Conservation (phyloP, 2,329 filamentous ascomycete species). For the Colletotrichum orbiculare region DNA sequence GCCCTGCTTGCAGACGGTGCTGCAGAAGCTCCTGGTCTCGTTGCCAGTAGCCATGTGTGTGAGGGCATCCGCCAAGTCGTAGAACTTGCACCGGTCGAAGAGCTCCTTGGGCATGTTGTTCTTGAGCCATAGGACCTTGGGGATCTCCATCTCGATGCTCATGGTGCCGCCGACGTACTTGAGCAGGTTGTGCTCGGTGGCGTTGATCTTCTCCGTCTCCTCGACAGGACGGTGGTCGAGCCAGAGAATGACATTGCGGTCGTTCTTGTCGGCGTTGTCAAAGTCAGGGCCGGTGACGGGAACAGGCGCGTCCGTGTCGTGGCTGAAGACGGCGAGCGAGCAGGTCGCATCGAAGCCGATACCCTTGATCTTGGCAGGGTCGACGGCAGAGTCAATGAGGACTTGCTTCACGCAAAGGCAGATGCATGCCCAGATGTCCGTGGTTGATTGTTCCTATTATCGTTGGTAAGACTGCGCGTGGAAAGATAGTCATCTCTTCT, state of each 20-base stretch:
- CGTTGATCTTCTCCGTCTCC: constrained; percentile 94
- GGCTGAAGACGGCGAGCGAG: constrained; percentile 89
- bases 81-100: constrained; percentile 95
- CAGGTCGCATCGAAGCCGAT: constrained; percentile 99
- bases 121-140: constrained; percentile 98
- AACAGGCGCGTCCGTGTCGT: constrained; percentile 90
- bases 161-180: constrained; percentile 97
- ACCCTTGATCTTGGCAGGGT: constrained; percentile 80
- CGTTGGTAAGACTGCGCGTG: constrained; percentile 4
- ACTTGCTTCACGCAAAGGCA: constrained; percentile 88
- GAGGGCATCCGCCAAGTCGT: constrained; percentile 91
- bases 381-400: constrained; percentile 82
- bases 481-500: neutral
- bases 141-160: constrained; percentile 99
- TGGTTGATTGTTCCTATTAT: constrained; percentile 90
- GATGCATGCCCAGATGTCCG: constrained; percentile 96
- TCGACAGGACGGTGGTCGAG: constrained; percentile 92
- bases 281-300: constrained; percentile 92
- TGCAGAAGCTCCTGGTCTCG: constrained; percentile 94
- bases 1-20: constrained; percentile 96
- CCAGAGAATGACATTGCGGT: constrained; percentile 97
- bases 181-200: constrained; percentile 89
- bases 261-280: constrained; percentile 76
- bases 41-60: constrained; percentile 94
- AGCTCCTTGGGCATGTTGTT: constrained; percentile 95